Conservation (phyloP, 805 yeast genomes). For the Wickerhamiella musiphila region DNA sequence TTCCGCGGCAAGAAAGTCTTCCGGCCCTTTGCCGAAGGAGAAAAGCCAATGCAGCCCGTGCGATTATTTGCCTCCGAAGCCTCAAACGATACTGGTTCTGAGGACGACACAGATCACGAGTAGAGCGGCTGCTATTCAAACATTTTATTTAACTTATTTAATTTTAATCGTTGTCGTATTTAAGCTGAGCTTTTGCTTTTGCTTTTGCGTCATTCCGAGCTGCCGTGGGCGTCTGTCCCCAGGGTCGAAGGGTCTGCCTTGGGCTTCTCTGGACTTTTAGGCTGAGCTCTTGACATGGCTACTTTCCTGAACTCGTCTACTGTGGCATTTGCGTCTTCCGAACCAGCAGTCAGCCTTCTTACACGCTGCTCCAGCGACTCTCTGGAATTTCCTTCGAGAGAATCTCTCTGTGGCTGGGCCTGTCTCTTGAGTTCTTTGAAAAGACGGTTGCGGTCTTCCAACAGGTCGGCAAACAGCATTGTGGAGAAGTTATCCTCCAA, state of each 20-base stretch:
- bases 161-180: too few species aligned
- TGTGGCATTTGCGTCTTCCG: too few species aligned
- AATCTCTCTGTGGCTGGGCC: conserved; percentile 5
- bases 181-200: too few species aligned
- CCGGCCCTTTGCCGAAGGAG: conserved; percentile 19
- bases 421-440: conserved; percentile 40
- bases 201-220: too few species aligned
- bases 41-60: conserved; percentile 12
- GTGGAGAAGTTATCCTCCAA: conserved; percentile 41
- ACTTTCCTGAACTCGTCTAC: too few species aligned
- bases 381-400: neutral
- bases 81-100: conserved; percentile 4
- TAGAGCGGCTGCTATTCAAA: too few species aligned
- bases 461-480: conserved; percentile 42
- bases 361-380: conserved; percentile 7
- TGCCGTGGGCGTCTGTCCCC: too few species aligned
- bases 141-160: too few species aligned
- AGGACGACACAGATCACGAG: conserved; percentile 11
- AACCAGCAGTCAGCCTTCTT: too few species aligned
- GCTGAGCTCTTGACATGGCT: too few species aligned
- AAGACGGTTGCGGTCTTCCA: conserved; percentile 41
- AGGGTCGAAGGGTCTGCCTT: too few species aligned
- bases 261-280: too few species aligned
- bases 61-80: conserved; percentile 9
- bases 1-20: conserved; percentile 24